Evolutionary conservation across 73 alveolate genomes (phyloP).

Genomic region (Tetrahymena elliotti): DNA sequence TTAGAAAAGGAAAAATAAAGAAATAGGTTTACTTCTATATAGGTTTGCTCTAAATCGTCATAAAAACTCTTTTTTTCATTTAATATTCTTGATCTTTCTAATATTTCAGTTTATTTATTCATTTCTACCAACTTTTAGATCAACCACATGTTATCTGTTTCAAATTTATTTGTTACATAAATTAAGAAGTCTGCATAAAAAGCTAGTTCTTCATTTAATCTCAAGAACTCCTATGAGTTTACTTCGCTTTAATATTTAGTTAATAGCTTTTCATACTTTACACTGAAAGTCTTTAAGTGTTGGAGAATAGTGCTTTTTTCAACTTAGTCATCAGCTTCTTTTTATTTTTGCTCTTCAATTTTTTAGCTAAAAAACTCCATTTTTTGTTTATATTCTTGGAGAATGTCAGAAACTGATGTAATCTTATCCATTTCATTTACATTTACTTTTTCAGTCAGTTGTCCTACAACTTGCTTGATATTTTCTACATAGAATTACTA

Average conservation of each 20-base stretch:
- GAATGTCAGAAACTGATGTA: neutral
- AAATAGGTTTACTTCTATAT: neutral
- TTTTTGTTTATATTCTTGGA: neutral
- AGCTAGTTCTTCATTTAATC: neutral
- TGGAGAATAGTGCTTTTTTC: neutral
- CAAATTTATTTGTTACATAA: neutral
- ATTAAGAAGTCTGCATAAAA: neutral
- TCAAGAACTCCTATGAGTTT: neutral
- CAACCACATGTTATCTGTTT: neutral
- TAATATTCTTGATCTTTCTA: neutral
- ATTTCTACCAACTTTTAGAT: neutral
- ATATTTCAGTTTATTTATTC: neutral
- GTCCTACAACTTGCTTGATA: neutral
- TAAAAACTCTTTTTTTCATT: neutral
- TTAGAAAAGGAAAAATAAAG: neutral
- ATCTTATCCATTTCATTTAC: neutral
- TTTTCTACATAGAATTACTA: neutral
- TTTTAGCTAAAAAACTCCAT: neutral
- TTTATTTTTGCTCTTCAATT: neutral
- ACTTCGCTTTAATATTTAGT: neutral
- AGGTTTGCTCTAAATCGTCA: neutral
- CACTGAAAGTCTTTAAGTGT: neutral
- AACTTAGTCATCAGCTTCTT: neutral
- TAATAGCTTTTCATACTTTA: neutral
- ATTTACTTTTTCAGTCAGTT: neutral